Evolutionary conservation across 2,329 filamentous ascomycete genomes (phyloP).

Genomic region (Phyllosticta citriasiana): DNA sequence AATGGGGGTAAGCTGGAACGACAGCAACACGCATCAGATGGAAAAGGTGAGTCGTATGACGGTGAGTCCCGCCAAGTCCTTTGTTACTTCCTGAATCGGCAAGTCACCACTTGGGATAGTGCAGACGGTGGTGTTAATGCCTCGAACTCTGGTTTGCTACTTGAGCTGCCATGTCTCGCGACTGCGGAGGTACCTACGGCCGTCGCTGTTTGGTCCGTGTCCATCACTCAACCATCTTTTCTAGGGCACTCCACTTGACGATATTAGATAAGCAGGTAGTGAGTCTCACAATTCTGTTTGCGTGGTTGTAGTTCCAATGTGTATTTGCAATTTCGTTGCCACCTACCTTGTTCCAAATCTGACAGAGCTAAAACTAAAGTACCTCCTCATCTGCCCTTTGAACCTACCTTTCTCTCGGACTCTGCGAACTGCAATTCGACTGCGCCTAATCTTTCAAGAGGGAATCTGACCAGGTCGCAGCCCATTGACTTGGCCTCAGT

Average conservation of each 20-base stretch:
- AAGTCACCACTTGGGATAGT: neutral
- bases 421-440: too few relatives aligned
- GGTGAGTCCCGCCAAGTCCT: constrained; percentile 2
- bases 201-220: neutral
- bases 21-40: neutral
- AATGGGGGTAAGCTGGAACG: neutral
- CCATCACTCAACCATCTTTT: neutral
- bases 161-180: neutral
- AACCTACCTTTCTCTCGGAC: too few relatives aligned
- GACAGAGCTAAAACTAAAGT: too few relatives aligned
- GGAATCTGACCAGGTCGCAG: too few relatives aligned
- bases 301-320: too few relatives aligned
- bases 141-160: neutral
- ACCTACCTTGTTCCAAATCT: too few relatives aligned
- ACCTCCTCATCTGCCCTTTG: too few relatives aligned
- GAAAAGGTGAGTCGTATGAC: neutral
- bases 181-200: neutral
- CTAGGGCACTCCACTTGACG: neutral
- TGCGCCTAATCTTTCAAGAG: too few relatives aligned
- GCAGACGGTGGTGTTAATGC: neutral
- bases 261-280: neutral
- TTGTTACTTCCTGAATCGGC: constrained; percentile 5
- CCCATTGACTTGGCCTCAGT: too few relatives aligned
- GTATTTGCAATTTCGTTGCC: too few relatives aligned
- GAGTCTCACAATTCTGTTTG: neutral